These are phyloP conservation scores for Salvia hispanica DNA, from an alignment of 257 asterid genomes.

Conservation along the genomic window DNA sequence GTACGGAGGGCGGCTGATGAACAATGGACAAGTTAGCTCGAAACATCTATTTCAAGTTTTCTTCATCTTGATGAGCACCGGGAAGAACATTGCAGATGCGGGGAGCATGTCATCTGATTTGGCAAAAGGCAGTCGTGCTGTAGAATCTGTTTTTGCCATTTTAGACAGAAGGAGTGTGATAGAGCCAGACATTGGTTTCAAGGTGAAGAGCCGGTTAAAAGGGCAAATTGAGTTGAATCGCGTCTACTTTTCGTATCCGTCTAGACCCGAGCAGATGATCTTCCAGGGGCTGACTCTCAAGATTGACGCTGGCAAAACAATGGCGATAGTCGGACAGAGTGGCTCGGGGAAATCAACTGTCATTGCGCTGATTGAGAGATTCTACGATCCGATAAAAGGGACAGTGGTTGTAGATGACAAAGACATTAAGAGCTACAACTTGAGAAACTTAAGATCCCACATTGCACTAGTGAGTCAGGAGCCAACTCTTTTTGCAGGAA, in stretches of 20 bases:
- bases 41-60: slow-evolving; percentile 66
- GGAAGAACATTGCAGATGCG: slow-evolving; percentile 76
- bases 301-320: slow-evolving; percentile 57
- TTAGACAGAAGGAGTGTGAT: slow-evolving; percentile 56
- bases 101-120: slow-evolving; percentile 78
- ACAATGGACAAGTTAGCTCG: slow-evolving; percentile 45
- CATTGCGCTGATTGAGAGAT: slow-evolving; percentile 66
- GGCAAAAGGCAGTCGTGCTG: slow-evolving; percentile 64
- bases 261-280: slow-evolving; percentile 70
- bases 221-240: slow-evolving; percentile 53
- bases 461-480: slow-evolving; percentile 78
- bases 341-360: slow-evolving; percentile 84
- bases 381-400: slow-evolving; percentile 73
- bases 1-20: slow-evolving; percentile 82
- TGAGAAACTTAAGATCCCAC: slow-evolving; percentile 61
- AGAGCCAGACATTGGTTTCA: slow-evolving; percentile 53
- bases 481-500: slow-evolving; percentile 66
- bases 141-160: slow-evolving; percentile 52
- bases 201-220: slow-evolving; percentile 35
- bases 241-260: slow-evolving; percentile 62
- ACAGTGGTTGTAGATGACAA: slow-evolving; percentile 51
- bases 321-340: slow-evolving; percentile 75
- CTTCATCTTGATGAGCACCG: slow-evolving; percentile 78
- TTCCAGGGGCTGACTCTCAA: slow-evolving; percentile 57
- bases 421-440: slow-evolving; percentile 57